Conservation (phyloP, 2,329 filamentous ascomycete species). For the Septoria linicola region DNA sequence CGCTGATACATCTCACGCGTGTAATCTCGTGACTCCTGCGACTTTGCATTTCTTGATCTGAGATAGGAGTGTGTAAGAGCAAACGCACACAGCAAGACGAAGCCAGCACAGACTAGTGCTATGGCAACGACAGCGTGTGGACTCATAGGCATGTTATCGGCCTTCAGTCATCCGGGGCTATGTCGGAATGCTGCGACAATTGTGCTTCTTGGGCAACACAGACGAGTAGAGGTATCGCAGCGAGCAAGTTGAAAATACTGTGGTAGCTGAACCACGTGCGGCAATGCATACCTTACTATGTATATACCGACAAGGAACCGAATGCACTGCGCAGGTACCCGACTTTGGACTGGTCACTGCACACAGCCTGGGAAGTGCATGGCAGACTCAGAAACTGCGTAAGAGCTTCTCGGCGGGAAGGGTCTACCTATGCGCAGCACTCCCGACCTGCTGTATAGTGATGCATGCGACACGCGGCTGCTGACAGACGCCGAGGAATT, state of each 20-base stretch:
- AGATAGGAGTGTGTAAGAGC: not conserved
- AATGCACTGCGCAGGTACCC: not conserved
- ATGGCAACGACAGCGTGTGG: not conserved
- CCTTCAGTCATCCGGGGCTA: too few species aligned
- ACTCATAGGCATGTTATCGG: not conserved
- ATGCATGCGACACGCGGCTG: not conserved
- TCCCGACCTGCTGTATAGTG: too few species aligned
- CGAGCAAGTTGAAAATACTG: not conserved
- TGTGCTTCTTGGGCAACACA: too few species aligned
- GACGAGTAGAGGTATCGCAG: not conserved
- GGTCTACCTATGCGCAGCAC: too few species aligned
- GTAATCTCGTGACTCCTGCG: not conserved
- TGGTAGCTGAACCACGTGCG: not conserved
- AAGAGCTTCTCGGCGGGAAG: not conserved
- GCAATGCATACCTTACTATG: not conserved
- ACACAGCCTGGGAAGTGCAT: not conserved
- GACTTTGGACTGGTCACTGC: not conserved
- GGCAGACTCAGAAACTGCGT: not conserved
- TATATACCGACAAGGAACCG: not conserved
- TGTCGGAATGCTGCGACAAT: too few species aligned
- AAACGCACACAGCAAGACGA: not conserved
- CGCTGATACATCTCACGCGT: not conserved
- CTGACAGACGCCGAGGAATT: slow-evolving; percentile 6
- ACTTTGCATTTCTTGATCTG: not conserved
- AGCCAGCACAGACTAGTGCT: not conserved